These are phyloP conservation scores for Prillingera fragicola DNA, from an alignment of 1,284 basidiomycete genomes.

Conservation along the genomic window DNA sequence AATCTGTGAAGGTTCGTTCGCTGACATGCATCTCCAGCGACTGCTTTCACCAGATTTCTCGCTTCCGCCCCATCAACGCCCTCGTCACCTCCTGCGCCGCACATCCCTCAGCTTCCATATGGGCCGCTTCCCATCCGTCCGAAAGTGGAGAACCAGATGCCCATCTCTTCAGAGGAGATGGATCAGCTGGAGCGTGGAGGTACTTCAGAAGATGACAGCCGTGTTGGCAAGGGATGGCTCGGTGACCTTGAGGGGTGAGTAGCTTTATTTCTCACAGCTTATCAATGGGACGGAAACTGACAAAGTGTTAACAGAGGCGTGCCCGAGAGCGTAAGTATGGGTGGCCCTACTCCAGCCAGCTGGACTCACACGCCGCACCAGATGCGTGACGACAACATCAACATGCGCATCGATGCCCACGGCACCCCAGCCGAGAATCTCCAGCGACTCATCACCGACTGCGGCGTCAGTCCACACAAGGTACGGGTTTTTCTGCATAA, in stretches of 20 bases:
- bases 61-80: constrained; percentile 21
- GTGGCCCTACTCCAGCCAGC: too few species aligned
- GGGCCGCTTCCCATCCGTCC: too few species aligned
- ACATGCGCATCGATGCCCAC: constrained; percentile 44
- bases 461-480: constrained; percentile 80
- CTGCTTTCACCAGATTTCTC: constrained; percentile 27
- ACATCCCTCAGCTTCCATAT: too few species aligned
- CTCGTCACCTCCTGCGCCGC: constrained; percentile 24
- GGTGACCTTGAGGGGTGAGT: constrained; percentile 43
- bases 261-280: neutral
- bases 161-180: constrained; percentile 14
- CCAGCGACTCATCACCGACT: constrained; percentile 75
- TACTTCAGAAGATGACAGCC: constrained; percentile 30
- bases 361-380: too few species aligned
- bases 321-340: constrained; percentile 25
- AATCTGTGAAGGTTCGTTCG: constrained; percentile 5
- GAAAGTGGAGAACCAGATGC: too few species aligned
- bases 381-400: constrained; percentile 43
- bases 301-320: constrained; percentile 18
- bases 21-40: constrained; percentile 15
- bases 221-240: constrained; percentile 39
- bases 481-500: constrained; percentile 12
- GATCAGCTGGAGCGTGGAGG: constrained; percentile 20
- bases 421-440: constrained; percentile 48
- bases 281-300: neutral